These are phyloP conservation scores for Ehretia macrophylla DNA, from an alignment of 257 asterid species.

Conservation along the genomic window DNA sequence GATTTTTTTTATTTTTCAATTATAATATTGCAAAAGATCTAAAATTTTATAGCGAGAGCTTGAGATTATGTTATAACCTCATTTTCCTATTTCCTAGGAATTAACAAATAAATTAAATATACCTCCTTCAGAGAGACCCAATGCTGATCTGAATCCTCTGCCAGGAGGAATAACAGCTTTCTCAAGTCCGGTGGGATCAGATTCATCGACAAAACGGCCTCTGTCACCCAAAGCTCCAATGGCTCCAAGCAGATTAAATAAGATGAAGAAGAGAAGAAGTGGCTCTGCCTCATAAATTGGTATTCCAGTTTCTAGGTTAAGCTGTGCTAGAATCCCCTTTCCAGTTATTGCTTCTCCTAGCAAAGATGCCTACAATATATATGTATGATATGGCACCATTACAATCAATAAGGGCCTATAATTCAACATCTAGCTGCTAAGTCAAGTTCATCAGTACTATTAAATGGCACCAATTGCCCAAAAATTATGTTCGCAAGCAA, in stretches of 20 bases:
- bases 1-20: too few relatives aligned
- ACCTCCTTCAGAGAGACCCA: slow-evolving; percentile 73
- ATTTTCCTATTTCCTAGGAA: too few relatives aligned
- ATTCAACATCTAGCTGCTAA: background rate
- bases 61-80: too few relatives aligned
- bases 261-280: slow-evolving; percentile 73
- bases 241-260: slow-evolving; percentile 89
- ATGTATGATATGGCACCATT: background rate
- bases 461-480: too few relatives aligned
- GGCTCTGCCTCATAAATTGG: slow-evolving; percentile 75
- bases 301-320: slow-evolving; percentile 88
- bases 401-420: background rate
- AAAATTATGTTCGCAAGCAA: too few relatives aligned
- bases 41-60: too few relatives aligned
- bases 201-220: slow-evolving; percentile 65
- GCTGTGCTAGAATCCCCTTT: slow-evolving; percentile 77
- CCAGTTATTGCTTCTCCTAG: slow-evolving; percentile 95
- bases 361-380: slow-evolving; percentile 57
- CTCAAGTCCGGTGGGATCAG: slow-evolving; percentile 54
- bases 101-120: too few relatives aligned
- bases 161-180: slow-evolving; percentile 79
- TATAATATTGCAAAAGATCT: too few relatives aligned
- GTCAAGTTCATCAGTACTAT: too few relatives aligned
- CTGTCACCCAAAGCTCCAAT: slow-evolving; percentile 97
- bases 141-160: slow-evolving; percentile 53